Evolutionary conservation across 768 basidiomycete genomes (phyloP), one percentile per base, ranked within the genome.

Genomic region (Mycena venus): DNA sequence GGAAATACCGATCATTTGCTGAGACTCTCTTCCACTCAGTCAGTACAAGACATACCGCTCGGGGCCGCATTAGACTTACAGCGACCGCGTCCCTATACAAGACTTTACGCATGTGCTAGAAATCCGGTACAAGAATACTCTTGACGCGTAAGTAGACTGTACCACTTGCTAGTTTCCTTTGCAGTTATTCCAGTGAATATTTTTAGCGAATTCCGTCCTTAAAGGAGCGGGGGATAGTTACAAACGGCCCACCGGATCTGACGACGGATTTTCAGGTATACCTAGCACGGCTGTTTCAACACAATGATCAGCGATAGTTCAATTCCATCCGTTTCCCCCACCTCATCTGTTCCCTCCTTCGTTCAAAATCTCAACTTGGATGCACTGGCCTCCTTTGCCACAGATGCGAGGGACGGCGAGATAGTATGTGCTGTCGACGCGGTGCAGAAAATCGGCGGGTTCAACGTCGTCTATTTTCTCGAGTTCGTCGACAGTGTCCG

Each of bases 401-500:
- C 38, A 12, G 5, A 61, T 14, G 19, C 36, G 11, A n/a, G 60
- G 36, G 27, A 14, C 14, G 38, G 60, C 38, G 60, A 42, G n/a
- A 42, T 61, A 3, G 21, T 23, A 27, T 61, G 60, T 42, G 36
- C 27, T 27, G 60, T 61, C 36, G 60, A 61, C 27, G 21, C 60
- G 4, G 38, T 40, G 12, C 38, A n/a, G 23, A n/a, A 29, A 32
- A 14, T 64, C 6, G 62, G 62, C 29, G 42, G 21, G 27, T 64
- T 32, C 44, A 64, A 64, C 31, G 62, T 64, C 29, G 62, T 64
- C 27, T 64, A 64, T 29, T 64, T 64, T 64, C 47, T 72, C 31
- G 40, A 68, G 3, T 78, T 76, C 38, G 21, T 69, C 34, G 75
- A 78, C 53, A 75, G 78, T n/a, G 36, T 74, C 25, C 61, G 74